Evolutionary conservation across 31 red algal genomes (phyloP).

Genomic region (Pterothamnion heteromorphum): DNA sequence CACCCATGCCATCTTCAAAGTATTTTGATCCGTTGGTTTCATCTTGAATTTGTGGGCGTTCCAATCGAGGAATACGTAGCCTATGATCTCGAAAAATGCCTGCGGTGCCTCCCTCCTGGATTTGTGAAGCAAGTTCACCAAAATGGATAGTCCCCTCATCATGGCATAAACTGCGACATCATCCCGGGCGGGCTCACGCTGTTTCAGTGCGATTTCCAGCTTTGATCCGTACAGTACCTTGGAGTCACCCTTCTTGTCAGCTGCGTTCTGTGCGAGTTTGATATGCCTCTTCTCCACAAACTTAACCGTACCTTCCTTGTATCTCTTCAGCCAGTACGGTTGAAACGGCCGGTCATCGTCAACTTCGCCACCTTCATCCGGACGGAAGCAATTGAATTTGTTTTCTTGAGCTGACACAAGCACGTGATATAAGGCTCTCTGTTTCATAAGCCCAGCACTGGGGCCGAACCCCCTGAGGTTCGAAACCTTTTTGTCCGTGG

Average conservation of each 20-base stretch:
- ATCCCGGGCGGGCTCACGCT: neutral
- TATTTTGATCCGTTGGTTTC: constrained; percentile 1
- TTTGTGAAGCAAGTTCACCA: neutral
- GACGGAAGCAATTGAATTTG: neutral
- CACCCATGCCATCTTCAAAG: too few relatives aligned
- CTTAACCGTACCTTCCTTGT: neutral
- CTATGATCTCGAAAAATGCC: too few relatives aligned
- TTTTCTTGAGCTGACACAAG: neutral
- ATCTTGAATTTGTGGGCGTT: neutral
- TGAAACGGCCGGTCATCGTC: neutral
- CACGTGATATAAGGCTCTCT: neutral
- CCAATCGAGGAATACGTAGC: neutral
- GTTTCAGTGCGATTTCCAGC: neutral
- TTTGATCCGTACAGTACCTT: neutral
- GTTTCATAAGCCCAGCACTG: neutral
- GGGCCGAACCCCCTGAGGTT: neutral
- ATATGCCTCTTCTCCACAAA: neutral
- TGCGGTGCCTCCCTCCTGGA: neutral
- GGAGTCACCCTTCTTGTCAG: neutral
- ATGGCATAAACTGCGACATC: neutral
- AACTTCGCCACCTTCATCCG: neutral
- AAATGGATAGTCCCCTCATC: neutral
- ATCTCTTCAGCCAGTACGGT: neutral
- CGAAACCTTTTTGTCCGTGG: neutral
- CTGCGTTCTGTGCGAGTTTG: neutral